A percentile compares a stretch with the other conserved stretches of the same genome.
Evolutionary conservation across 2,329 filamentous ascomycete genomes (phyloP).

Genomic region (Tolypocladium guangdongense): DNA sequence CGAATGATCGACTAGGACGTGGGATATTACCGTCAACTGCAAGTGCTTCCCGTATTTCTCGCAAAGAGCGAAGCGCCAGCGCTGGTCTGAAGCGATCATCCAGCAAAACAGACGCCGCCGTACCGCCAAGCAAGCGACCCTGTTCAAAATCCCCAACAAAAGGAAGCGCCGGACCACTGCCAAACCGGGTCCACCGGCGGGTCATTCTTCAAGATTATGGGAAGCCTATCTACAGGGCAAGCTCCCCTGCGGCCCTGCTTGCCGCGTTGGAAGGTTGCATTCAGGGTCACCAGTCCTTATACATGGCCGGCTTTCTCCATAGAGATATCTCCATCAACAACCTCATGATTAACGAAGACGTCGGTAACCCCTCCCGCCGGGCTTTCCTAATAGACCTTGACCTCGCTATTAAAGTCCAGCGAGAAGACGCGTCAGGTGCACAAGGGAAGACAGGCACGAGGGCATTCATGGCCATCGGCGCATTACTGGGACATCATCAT

Average conservation of each 20-base stretch:
- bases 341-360: constrained; percentile 34
- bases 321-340: constrained; percentile 34
- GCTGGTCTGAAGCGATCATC: no score
- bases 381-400: constrained; percentile 33
- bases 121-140: no score
- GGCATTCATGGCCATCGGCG: constrained; percentile 35
- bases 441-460: constrained; percentile 30
- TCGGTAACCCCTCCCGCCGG: constrained; percentile 24
- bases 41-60: no score
- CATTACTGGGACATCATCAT: constrained; percentile 28
- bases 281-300: constrained; percentile 24
- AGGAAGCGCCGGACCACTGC: not conserved
- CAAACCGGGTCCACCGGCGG: constrained; percentile 28
- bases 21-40: no score
- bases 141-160: no score
- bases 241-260: constrained; percentile 23
- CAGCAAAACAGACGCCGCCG: no score
- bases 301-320: constrained; percentile 25
- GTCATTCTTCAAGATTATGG: constrained; percentile 29
- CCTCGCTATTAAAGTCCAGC: constrained; percentile 21
- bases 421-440: constrained; percentile 22
- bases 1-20: no score
- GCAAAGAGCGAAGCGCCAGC: no score
- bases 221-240: constrained; percentile 29
- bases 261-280: constrained; percentile 25